Conservation (phyloP, 352 stramenopile genomes). For the Pythium sp. region DNA sequence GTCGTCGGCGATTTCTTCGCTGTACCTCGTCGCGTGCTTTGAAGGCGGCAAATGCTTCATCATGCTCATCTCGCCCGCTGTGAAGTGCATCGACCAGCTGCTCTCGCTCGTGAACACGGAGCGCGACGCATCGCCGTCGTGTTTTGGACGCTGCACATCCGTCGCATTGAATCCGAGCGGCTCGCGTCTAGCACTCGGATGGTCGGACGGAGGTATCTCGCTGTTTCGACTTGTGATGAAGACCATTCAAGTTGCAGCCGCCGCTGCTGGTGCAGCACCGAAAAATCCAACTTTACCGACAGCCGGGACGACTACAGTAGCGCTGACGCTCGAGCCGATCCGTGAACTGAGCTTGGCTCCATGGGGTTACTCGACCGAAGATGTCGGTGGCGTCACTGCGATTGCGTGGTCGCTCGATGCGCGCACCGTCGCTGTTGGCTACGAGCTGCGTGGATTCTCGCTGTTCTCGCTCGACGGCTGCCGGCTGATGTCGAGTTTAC, state of each 20-base stretch:
- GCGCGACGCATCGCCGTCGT: conserved; percentile 23
- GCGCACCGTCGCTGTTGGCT: conserved; percentile 60
- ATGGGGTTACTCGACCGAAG: conserved; percentile 58
- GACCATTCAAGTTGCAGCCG: not conserved
- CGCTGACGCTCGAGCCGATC: conserved; percentile 52
- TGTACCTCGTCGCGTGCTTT: conserved; percentile 70
- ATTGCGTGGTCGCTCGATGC: conserved; percentile 70
- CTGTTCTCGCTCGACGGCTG: conserved; percentile 81
- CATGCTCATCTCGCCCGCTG: conserved; percentile 52
- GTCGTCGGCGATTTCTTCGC: conserved; percentile 21
- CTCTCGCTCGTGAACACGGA: conserved; percentile 75
- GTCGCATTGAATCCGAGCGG: conserved; percentile 45
- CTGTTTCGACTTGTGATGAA: conserved; percentile 55
- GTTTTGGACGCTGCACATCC: conserved; percentile 46
- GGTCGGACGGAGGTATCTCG: conserved; percentile 68
- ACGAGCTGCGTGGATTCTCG: conserved; percentile 67
- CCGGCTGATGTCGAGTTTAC: conserved; percentile 79
- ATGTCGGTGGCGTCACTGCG: conserved; percentile 56
- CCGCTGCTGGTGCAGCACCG: not conserved
- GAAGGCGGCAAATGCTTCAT: conserved; percentile 81
- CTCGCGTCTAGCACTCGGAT: conserved; percentile 58
- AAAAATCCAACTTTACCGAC: not conserved
- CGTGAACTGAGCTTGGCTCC: conserved; percentile 55
- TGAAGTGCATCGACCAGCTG: conserved; percentile 70
- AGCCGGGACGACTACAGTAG: not conserved